phyloP scores from a whole-genome alignment of 768 basidiomycete species.

The Chiua virens region DNA sequence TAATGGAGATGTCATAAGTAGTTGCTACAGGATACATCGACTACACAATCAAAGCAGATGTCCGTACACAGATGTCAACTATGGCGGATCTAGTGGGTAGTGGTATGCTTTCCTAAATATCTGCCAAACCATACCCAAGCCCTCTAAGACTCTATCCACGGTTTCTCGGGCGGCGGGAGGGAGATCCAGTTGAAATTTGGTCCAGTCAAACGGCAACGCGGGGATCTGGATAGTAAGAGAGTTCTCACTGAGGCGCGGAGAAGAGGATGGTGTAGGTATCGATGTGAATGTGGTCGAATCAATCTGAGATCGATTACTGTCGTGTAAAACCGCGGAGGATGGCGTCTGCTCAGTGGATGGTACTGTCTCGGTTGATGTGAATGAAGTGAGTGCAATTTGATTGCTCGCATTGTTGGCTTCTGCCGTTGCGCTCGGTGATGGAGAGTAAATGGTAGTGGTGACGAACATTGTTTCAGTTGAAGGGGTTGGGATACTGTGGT shows the following conservation, averaged over 20 bases:
- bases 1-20: not conserved
- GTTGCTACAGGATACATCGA: constrained; percentile 14
- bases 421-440: constrained; percentile 4
- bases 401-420: not conserved
- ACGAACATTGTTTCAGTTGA: constrained; percentile 29
- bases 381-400: constrained; percentile 1
- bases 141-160: constrained; percentile 26
- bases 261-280: constrained; percentile 13
- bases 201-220: constrained; percentile 29
- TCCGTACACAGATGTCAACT: constrained; percentile 10
- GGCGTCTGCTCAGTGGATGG: constrained; percentile 1
- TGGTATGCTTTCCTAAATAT: constrained; percentile 32
- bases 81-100: constrained; percentile 36
- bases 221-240: constrained; percentile 22
- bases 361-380: constrained; percentile 10
- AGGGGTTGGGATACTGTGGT: constrained; percentile 5
- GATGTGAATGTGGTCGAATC: constrained; percentile 10
- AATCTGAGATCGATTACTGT: constrained; percentile 11
- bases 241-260: constrained; percentile 11
- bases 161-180: constrained; percentile 21
- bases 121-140: constrained; percentile 31
- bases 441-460: constrained; percentile 27
- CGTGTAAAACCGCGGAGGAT: constrained; percentile 3
- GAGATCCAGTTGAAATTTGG: constrained; percentile 25
- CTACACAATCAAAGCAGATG: not conserved